phyloP scores from a whole-genome alignment of 345 rosid genomes.

The Diplotaxis tenuifolia region DNA sequence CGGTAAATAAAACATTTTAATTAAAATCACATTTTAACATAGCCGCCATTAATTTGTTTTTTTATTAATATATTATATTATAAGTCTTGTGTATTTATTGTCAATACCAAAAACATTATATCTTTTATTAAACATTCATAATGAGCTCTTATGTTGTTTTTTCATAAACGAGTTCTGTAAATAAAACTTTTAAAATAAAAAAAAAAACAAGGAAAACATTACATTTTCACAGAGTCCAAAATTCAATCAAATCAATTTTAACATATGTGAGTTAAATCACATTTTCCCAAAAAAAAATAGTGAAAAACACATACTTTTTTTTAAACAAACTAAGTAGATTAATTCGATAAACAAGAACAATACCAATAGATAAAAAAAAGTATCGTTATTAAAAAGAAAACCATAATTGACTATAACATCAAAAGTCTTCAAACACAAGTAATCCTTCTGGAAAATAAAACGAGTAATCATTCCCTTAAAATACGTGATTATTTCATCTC shows the following conservation, averaged over 20 bases:
- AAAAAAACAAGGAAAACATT: not conserved
- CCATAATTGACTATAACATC: constrained; percentile 30
- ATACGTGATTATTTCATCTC: not conserved
- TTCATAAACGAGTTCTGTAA: not conserved
- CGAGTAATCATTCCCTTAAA: constrained; percentile 26
- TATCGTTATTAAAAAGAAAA: not conserved
- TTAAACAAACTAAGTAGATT: not conserved
- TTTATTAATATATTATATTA: not conserved
- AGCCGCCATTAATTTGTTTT: too few species aligned
- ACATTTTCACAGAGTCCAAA: not conserved
- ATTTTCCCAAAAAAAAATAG: not conserved
- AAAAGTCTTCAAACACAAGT: constrained; percentile 37
- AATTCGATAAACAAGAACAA: not conserved
- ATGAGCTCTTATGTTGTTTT: not conserved
- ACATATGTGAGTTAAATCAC: not conserved
- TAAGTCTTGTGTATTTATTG: not conserved
- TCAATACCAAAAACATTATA: not conserved
- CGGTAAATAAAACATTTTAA: too few species aligned
- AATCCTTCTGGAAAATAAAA: constrained; percentile 1
- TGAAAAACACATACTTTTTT: too few species aligned
- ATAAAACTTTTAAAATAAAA: not conserved
- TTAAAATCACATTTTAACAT: too few species aligned
- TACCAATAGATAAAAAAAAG: not conserved
- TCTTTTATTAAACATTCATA: not conserved
- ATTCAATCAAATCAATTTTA: not conserved